These are phyloP conservation scores for Sporothrix brasiliensis DNA, from an alignment of 2,329 filamentous ascomycete species.

Conservation along the genomic window DNA sequence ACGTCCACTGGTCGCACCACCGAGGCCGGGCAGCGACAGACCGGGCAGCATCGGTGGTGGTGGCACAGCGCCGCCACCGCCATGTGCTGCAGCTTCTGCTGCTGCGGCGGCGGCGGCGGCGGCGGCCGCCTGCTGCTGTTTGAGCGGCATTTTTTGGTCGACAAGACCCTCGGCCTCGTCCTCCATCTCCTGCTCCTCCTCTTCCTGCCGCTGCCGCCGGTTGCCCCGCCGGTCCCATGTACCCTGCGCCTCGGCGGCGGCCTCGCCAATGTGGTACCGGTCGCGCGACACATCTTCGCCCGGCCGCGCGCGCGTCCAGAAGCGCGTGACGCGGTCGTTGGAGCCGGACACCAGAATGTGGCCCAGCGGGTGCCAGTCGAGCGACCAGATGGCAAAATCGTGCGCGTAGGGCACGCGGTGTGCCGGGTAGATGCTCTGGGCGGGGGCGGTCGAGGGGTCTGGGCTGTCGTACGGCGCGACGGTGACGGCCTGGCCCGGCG, in stretches of 20 bases:
- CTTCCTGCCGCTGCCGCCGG: constrained; percentile 78
- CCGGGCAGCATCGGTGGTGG: constrained; percentile 60
- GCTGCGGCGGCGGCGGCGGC: constrained; percentile 25
- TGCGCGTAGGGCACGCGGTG: constrained; percentile 87
- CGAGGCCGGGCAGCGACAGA: constrained; percentile 59
- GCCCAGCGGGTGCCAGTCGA: constrained; percentile 96
- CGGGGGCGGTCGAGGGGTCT: constrained; percentile 76
- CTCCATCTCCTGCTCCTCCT: constrained; percentile 90
- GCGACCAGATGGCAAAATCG: constrained; percentile 93
- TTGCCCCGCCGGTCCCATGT: constrained; percentile 84
- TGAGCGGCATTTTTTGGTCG: constrained; percentile 80
- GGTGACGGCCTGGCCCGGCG: constrained; percentile 56
- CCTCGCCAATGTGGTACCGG: constrained; percentile 92
- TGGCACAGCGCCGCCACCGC: constrained; percentile 46
- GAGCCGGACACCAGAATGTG: constrained; percentile 95
- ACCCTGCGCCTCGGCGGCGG: constrained; percentile 90
- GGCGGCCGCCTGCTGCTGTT: constrained; percentile 43
- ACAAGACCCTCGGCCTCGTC: constrained; percentile 91
- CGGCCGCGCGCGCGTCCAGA: constrained; percentile 90
- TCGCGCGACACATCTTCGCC: constrained; percentile 85
- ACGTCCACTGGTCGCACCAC: constrained; percentile 39
- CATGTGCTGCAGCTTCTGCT: constrained; percentile 38
- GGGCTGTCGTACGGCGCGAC: constrained; percentile 82
- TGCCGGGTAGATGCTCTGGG: constrained; percentile 89
- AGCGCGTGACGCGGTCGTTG: constrained; percentile 93